These are phyloP conservation scores for Hibiscus tridactylites DNA, from an alignment of 345 rosid species.

Conservation along the genomic window DNA sequence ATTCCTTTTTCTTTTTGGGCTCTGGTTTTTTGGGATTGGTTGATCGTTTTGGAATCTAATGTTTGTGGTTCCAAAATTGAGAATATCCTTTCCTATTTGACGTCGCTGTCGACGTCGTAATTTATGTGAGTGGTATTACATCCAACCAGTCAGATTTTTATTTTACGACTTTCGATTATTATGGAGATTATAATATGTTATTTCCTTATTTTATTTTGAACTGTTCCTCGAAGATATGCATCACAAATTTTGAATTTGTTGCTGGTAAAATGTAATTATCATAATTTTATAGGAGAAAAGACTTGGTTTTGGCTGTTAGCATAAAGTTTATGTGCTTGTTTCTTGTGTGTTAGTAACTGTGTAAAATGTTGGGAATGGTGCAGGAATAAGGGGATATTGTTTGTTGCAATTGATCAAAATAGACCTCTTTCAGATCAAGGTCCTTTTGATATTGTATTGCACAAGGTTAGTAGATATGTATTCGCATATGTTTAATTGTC, in stretches of 20 bases:
- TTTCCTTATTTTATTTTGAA: not conserved
- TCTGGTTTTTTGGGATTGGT: not conserved
- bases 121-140: conserved; percentile 1
- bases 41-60: not conserved
- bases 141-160: conserved; percentile 1
- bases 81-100: not conserved
- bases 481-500: not conserved
- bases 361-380: not conserved
- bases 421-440: conserved; percentile 76
- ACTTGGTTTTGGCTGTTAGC: not conserved
- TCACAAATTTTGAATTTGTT: not conserved
- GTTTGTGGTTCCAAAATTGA: not conserved
- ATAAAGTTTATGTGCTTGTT: not conserved
- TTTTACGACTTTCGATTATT: conserved; percentile 9
- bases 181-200: not conserved
- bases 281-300: not conserved
- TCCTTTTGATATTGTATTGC: conserved; percentile 72
- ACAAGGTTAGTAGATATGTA: conserved; percentile 38
- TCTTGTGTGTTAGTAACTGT: not conserved
- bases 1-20: not conserved
- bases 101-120: conserved; percentile 14
- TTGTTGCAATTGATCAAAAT: conserved; percentile 66
- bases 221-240: not conserved
- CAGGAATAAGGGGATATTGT: conserved; percentile 51
- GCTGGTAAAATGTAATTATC: not conserved